phyloP scores from a whole-genome alignment of 129 eudicot genomes.

The Smallanthus sonchifolius region DNA sequence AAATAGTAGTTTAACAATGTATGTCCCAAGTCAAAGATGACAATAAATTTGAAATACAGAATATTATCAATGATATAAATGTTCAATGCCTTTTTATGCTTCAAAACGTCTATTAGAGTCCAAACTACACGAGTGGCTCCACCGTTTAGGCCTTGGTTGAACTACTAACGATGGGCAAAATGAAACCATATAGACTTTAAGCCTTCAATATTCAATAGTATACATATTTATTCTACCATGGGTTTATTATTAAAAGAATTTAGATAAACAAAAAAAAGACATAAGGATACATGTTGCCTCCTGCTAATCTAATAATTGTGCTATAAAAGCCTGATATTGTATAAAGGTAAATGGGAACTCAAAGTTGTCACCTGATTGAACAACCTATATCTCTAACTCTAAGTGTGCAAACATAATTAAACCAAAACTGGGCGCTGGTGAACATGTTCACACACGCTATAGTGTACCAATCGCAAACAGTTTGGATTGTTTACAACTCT shows the following conservation, averaged over 20 bases:
- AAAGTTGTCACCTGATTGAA: not conserved
- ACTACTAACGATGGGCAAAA: not conserved
- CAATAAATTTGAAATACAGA: not conserved
- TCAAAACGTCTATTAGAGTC: not conserved
- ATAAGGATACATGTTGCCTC: constrained; percentile 6
- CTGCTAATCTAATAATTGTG: not conserved
- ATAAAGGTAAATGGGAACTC: not conserved
- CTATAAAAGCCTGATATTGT: not conserved
- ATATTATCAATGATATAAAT: not conserved
- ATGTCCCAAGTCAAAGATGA: not conserved
- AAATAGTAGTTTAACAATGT: not conserved
- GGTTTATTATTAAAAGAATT: not conserved
- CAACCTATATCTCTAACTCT: not conserved
- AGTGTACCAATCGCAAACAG: not conserved
- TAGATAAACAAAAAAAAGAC: not conserved
- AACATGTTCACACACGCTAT: not conserved
- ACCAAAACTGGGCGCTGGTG: not conserved
- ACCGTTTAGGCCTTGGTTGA: not conserved
- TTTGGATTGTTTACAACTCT: not conserved
- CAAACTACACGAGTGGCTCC: not conserved
- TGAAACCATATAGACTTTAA: not conserved
- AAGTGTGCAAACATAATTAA: not conserved
- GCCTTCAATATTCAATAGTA: not conserved
- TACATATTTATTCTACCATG: not conserved
- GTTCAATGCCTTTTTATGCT: not conserved